Evolutionary conservation across 306 rosid genomes (phyloP).

Genomic region (Prunus armeniaca): DNA sequence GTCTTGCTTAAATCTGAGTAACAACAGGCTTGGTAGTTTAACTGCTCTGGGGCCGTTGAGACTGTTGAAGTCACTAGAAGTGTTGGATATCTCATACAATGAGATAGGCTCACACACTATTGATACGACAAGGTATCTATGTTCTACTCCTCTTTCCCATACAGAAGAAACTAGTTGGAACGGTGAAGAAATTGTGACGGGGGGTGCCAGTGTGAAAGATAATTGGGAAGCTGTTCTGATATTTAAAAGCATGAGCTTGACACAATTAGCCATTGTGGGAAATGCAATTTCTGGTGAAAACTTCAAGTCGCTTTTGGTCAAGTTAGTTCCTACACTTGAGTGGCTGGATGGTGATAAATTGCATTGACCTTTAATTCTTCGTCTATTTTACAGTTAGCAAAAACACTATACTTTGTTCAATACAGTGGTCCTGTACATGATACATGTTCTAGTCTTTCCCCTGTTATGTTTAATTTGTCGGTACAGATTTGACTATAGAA

Average conservation of each 20-base stretch:
- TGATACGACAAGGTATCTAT: constrained; percentile 71
- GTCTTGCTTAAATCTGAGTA: constrained; percentile 67
- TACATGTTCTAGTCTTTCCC: not conserved
- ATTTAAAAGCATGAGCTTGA: constrained; percentile 55
- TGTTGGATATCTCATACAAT: constrained; percentile 63
- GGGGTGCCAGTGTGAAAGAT: constrained; percentile 22
- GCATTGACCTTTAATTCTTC: constrained; percentile 17
- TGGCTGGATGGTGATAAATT: constrained; percentile 43
- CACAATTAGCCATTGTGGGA: constrained; percentile 57
- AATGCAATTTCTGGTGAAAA: constrained; percentile 56
- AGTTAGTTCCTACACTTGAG: constrained; percentile 51
- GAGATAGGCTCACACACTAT: constrained; percentile 66
- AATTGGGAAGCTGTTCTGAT: constrained; percentile 76
- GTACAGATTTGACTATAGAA: not conserved
- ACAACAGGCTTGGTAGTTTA: constrained; percentile 66
- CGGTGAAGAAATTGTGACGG: constrained; percentile 29
- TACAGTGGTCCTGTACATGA: not conserved
- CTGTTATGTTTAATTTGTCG: not conserved
- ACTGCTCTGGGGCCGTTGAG: constrained; percentile 71
- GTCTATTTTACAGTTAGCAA: not conserved
- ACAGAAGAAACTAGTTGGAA: constrained; percentile 57
- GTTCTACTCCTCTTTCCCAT: constrained; percentile 69
- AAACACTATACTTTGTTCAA: not conserved
- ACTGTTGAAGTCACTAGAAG: constrained; percentile 57
- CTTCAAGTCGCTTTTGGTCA: constrained; percentile 51